A percentile compares a stretch with the other conserved stretches of the same genome.
Conservation (phyloP, 2,329 filamentous ascomycete species). For the Diaporthe capsici region DNA sequence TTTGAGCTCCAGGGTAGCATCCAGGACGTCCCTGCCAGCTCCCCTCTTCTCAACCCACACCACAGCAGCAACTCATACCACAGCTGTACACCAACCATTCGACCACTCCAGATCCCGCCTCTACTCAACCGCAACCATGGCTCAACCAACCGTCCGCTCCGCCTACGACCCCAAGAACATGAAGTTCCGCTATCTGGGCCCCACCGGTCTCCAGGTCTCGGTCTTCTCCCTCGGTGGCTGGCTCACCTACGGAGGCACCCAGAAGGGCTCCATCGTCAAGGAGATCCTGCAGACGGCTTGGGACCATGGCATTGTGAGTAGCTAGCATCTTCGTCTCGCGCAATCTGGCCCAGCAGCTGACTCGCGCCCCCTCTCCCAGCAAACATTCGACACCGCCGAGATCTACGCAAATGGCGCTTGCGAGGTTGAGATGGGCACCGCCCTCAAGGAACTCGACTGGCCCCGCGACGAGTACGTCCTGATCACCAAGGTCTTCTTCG, state of each 20-base stretch:
- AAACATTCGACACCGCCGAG: slow-evolving; percentile 69
- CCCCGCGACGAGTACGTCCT: slow-evolving; percentile 68
- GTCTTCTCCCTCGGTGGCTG: slow-evolving; percentile 79
- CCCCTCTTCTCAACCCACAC: neutral
- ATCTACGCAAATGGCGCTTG: slow-evolving; percentile 62
- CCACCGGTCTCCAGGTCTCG: slow-evolving; percentile 81
- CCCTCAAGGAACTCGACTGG: slow-evolving; percentile 66
- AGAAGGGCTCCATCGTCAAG: slow-evolving; percentile 55
- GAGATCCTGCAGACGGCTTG: slow-evolving; percentile 63
- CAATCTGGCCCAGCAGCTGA: slow-evolving; percentile 33
- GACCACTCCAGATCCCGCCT: slow-evolving; percentile 49
- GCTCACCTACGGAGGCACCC: slow-evolving; percentile 76
- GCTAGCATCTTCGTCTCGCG: neutral
- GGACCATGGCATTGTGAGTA: slow-evolving; percentile 61
- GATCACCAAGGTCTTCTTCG: slow-evolving; percentile 65
- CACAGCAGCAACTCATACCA: neutral
- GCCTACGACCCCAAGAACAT: slow-evolving; percentile 60
- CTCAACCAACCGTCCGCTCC: slow-evolving; percentile 42
- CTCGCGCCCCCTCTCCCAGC: slow-evolving; percentile 40
- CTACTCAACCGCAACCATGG: slow-evolving; percentile 35
- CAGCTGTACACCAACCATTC: neutral
- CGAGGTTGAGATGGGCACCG: slow-evolving; percentile 66
- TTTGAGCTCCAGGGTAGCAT: neutral
- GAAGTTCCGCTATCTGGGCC: slow-evolving; percentile 80
- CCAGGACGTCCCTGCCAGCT: slow-evolving; percentile 1